These are phyloP conservation scores for Sporobolomyces roseus DNA, from an alignment of 768 basidiomycete species.

Conservation along the genomic window DNA sequence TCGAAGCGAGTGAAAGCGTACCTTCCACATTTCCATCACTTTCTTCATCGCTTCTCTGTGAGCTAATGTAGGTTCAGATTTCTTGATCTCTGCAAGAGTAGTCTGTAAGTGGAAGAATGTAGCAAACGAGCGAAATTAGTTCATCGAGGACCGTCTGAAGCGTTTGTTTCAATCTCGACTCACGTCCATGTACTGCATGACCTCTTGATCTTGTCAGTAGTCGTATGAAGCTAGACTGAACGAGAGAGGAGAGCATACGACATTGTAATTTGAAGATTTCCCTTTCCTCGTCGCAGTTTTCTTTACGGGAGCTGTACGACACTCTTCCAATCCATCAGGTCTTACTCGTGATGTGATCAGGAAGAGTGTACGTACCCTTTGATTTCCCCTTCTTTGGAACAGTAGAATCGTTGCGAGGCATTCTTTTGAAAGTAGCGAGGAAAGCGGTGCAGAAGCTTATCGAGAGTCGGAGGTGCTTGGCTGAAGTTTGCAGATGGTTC, in stretches of 20 bases:
- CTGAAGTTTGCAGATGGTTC: neutral
- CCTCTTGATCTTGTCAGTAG: no score
- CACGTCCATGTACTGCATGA: constrained; percentile 38
- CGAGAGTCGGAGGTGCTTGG: neutral
- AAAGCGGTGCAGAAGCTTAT: neutral
- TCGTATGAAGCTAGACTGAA: neutral
- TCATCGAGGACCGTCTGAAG: no score
- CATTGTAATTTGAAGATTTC: constrained; percentile 29
- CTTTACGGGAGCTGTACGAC: neutral
- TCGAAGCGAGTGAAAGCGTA: neutral
- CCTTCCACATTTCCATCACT: constrained; percentile 30
- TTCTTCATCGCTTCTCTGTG: constrained; percentile 29
- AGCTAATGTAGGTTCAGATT: constrained; percentile 15
- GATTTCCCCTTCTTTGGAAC: constrained; percentile 13
- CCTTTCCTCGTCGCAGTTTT: constrained; percentile 24
- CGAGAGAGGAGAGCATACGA: constrained; percentile 7
- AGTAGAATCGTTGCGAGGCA: constrained; percentile 29
- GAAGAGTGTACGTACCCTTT: constrained; percentile 19
- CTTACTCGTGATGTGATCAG: no score
- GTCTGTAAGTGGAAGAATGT: neutral
- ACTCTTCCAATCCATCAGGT: neutral
- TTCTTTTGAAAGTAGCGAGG: neutral
- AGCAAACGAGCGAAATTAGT: no score
- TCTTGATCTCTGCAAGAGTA: constrained; percentile 26
- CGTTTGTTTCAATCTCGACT: no score